Percentiles rank a stretch among this genome's conserved stretches.
Evolutionary conservation across 2,329 filamentous ascomycete species (phyloP).

Genomic region (Colletotrichum siamense): DNA sequence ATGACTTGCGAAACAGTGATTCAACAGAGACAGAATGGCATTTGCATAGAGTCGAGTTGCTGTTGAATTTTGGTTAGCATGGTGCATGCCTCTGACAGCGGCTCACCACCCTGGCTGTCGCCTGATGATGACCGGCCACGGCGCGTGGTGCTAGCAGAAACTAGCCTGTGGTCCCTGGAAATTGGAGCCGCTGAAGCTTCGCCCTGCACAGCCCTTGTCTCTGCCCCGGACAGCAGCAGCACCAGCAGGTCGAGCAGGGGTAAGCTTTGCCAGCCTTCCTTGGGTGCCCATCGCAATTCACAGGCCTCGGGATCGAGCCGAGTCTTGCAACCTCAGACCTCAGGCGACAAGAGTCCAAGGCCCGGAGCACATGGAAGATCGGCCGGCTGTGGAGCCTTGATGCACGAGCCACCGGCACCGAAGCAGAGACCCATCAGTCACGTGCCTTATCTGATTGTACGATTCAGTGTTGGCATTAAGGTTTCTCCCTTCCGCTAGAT

Average conservation of each 20-base stretch:
- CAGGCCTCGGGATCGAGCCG: not conserved
- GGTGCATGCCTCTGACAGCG: not conserved
- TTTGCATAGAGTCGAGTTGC: not conserved
- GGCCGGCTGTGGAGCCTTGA: not conserved
- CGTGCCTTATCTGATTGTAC: not conserved
- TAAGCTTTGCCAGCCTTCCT: not conserved
- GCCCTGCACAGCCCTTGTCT: slow-evolving; percentile 12
- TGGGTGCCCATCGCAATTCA: not conserved
- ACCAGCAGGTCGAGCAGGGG: not conserved
- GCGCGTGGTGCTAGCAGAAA: not conserved
- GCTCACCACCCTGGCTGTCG: not conserved
- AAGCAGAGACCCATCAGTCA: not conserved
- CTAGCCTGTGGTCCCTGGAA: not conserved
- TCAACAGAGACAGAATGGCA: not conserved
- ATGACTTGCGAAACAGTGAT: not conserved
- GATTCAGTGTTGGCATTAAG: not conserved
- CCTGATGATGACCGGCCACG: not conserved
- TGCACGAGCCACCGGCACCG: not conserved
- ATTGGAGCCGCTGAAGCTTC: slow-evolving; percentile 4
- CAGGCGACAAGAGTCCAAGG: not conserved
- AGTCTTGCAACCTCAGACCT: not conserved
- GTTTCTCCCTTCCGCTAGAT: not conserved
- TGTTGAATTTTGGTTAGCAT: not conserved
- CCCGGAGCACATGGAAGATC: not conserved
- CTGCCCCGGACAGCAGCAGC: not conserved